These are phyloP conservation scores for Alternaria arborescens DNA, from an alignment of 2,329 filamentous ascomycete genomes.

Conservation along the genomic window DNA sequence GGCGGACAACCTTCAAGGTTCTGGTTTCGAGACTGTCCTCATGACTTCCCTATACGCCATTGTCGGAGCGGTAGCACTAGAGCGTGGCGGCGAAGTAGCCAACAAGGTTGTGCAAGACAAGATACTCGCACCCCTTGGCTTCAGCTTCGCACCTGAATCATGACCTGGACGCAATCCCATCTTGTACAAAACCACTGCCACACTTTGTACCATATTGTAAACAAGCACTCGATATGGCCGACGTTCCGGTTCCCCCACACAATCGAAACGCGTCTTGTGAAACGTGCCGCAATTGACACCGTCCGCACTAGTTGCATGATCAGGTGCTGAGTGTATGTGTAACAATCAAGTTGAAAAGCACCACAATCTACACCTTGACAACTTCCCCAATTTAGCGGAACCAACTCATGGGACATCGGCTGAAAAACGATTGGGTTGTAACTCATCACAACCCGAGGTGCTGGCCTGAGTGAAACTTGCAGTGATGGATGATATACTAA, in stretches of 20 bases:
- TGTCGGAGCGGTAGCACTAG: constrained; percentile 86
- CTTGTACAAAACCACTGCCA: constrained; percentile 15
- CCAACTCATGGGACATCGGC: background rate
- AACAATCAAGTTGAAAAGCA: background rate
- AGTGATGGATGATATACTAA: background rate
- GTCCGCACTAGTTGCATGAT: background rate
- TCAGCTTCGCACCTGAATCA: constrained; percentile 36
- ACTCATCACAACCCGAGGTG: background rate
- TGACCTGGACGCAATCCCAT: constrained; percentile 13
- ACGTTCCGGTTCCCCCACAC: background rate
- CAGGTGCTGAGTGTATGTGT: background rate
- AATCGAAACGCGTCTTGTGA: background rate
- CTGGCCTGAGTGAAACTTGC: background rate
- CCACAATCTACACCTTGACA: background rate
- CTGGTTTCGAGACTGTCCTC: constrained; percentile 78
- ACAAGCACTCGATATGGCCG: constrained; percentile 14
- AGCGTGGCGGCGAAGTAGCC: constrained; percentile 82
- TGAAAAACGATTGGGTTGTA: background rate
- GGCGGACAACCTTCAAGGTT: constrained; percentile 73
- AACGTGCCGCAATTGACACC: background rate
- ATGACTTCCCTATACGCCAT: constrained; percentile 84
- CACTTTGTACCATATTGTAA: constrained; percentile 22
- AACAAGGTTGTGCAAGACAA: constrained; percentile 77
- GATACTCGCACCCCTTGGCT: constrained; percentile 66
- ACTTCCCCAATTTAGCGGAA: background rate